Conservation (phyloP, 768 basidiomycete species). For the Termitomyces sp. region DNA sequence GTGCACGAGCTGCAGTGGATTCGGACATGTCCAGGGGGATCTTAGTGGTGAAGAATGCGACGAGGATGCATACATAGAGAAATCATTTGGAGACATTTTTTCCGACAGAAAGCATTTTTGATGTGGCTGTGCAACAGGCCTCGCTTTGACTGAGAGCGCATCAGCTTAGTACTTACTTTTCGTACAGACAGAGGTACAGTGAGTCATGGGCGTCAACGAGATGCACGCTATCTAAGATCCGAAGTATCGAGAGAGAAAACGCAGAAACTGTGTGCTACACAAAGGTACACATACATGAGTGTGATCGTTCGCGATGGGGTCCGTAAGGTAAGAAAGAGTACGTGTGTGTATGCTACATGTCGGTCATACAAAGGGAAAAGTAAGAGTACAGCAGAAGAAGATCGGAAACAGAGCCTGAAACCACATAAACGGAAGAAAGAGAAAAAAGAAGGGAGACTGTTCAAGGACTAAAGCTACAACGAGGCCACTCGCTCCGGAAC, state of each 20-base stretch:
- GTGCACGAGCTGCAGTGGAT: not conserved
- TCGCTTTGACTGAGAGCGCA: too few relatives aligned
- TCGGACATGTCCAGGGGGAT: not conserved
- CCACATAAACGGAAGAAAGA: not conserved
- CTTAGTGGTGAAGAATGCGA: not conserved
- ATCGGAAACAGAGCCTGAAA: not conserved
- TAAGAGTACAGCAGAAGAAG: not conserved
- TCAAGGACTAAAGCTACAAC: conserved; percentile 8
- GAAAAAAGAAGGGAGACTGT: not conserved
- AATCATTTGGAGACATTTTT: too few relatives aligned
- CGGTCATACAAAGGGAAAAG: not conserved
- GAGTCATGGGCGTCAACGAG: too few relatives aligned
- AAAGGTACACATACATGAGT: not conserved
- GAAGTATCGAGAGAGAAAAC: not conserved
- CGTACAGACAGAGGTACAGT: too few relatives aligned
- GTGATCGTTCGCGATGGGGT: not conserved
- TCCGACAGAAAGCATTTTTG: not conserved
- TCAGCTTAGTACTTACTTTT: too few relatives aligned
- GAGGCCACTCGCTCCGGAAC: conserved; percentile 21
- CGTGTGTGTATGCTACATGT: not conserved
- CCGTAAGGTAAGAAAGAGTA: not conserved
- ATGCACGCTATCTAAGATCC: not conserved
- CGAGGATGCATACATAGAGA: too few relatives aligned
- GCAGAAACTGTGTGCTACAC: not conserved
- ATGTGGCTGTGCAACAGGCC: not conserved